A percentile compares a stretch with the other conserved stretches of the same genome.
Evolutionary conservation across 2,329 filamentous ascomycete species (phyloP).

Genomic region (Ilyonectria robusta): DNA sequence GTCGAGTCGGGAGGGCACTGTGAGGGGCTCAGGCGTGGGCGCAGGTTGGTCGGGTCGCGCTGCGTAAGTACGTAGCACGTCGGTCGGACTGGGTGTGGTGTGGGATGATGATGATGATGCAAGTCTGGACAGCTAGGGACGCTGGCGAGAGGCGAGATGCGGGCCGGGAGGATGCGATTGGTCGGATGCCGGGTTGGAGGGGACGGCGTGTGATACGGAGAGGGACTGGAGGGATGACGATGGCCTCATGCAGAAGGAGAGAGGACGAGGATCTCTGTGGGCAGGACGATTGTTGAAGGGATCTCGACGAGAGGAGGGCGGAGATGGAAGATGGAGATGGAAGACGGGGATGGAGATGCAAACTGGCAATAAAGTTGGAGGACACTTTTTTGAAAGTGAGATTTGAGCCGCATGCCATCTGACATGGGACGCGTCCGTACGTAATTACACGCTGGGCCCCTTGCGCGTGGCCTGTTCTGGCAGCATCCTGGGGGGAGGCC

Average conservation of each 20-base stretch:
- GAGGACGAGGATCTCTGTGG: slow-evolving; percentile 4
- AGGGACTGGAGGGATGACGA: slow-evolving; percentile 18
- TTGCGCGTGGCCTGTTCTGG: not conserved
- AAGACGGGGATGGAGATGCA: not conserved
- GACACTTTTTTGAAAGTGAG: slow-evolving; percentile 10
- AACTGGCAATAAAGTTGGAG: not conserved
- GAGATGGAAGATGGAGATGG: not conserved
- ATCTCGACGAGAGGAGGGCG: not conserved
- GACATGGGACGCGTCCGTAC: not conserved
- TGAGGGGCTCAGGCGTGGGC: slow-evolving; percentile 43
- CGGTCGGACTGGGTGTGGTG: slow-evolving; percentile 12
- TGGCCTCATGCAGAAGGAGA: slow-evolving; percentile 8
- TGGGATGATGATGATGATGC: slow-evolving; percentile 23
- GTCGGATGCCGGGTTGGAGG: slow-evolving; percentile 18
- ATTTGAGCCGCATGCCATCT: slow-evolving; percentile 8
- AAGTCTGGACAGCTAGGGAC: slow-evolving; percentile 19
- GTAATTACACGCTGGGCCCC: not conserved
- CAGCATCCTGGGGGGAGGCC: not conserved
- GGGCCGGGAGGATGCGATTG: slow-evolving; percentile 25
- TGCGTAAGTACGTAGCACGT: slow-evolving; percentile 22
- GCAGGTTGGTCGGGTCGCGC: slow-evolving; percentile 35
- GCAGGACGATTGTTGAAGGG: slow-evolving; percentile 2
- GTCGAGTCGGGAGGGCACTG: slow-evolving; percentile 33
- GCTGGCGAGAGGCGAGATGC: slow-evolving; percentile 23
- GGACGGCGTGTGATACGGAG: slow-evolving; percentile 11